Conservation (phyloP, 2,329 filamentous ascomycete species). For the Colletotrichum sp. region DNA sequence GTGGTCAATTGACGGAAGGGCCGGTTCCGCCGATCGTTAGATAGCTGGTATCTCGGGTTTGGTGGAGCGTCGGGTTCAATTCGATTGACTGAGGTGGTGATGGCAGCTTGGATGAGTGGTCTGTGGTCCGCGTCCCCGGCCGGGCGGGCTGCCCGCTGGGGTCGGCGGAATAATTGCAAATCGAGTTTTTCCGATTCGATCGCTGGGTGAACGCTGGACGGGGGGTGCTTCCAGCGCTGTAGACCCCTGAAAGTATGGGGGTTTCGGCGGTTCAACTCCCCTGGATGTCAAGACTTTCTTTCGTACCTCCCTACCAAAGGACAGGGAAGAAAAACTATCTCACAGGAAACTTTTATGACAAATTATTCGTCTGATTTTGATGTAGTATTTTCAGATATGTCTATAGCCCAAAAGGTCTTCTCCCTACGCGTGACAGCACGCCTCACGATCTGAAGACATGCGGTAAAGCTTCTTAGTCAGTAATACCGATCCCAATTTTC, state of each 20-base stretch:
- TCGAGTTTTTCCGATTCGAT: conserved; percentile 21
- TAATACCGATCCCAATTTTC: rapidly evolving
- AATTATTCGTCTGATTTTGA: not conserved
- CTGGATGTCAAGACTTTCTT: not conserved
- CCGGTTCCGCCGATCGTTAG: conserved; percentile 4
- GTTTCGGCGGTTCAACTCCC: not conserved
- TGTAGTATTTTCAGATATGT: not conserved
- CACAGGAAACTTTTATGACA: not conserved
- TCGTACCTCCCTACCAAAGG: not conserved
- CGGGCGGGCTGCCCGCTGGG: not conserved
- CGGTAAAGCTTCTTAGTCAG: rapidly evolving
- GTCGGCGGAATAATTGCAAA: conserved; percentile 20
- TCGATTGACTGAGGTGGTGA: not conserved
- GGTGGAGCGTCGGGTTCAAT: not conserved
- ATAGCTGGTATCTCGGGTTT: not conserved
- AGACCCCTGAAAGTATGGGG: not conserved
- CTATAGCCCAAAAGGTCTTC: not conserved
- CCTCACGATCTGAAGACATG: rapidly evolving
- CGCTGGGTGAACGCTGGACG: not conserved
- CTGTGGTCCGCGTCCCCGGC: not conserved
- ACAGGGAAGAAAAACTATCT: not conserved
- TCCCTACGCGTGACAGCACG: not conserved
- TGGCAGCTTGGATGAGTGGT: conserved; percentile 11
- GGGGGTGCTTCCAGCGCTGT: not conserved
- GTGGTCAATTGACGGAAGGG: not conserved